These are phyloP conservation scores for Wickerhamomyces sp. DNA, from an alignment of 1,139 yeast species.

Conservation along the genomic window DNA sequence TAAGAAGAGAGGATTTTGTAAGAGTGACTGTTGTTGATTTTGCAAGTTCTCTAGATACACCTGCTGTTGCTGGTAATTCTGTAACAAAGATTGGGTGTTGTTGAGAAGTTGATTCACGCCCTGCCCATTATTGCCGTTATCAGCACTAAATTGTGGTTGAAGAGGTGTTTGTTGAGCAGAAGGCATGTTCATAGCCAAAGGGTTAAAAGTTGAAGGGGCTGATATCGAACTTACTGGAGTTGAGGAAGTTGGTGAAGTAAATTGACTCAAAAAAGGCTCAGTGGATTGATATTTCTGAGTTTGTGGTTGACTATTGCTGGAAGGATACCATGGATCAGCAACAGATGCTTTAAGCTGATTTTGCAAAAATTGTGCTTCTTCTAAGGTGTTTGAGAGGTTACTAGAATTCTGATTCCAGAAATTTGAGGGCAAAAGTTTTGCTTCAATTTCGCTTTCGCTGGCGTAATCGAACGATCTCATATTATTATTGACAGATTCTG, in stretches of 20 bases:
- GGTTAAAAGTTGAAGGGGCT: conserved; percentile 2
- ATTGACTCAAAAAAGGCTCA: neutral
- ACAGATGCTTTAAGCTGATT: conserved; percentile 7
- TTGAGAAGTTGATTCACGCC: conserved; percentile 2
- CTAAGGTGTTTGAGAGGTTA: conserved; percentile 8
- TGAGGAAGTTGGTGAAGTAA: conserved; percentile 2
- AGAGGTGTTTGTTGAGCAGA: conserved; percentile 1
- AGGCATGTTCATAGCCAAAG: neutral
- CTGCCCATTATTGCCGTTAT: conserved; percentile 1
- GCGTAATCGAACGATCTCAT: conserved; percentile 8
- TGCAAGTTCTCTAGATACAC: conserved; percentile 5
- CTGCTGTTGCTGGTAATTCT: conserved; percentile 16
- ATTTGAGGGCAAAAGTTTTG: conserved; percentile 15
- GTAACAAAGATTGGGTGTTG: conserved; percentile 11
- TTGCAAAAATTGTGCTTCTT: conserved; percentile 13
- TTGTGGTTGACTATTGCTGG: neutral
- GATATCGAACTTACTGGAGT: conserved; percentile 6
- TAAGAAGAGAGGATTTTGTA: conserved; percentile 16
- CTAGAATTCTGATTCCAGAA: conserved; percentile 5
- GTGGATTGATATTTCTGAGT: neutral
- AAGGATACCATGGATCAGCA: conserved; percentile 12
- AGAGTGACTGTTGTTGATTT: conserved; percentile 13
- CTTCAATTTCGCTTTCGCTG: conserved; percentile 11
- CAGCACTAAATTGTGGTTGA: conserved; percentile 1
- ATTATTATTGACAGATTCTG: conserved; percentile 1